A percentile compares a stretch with the other conserved stretches of the same genome.
Conservation (phyloP, 2,329 filamentous ascomycete species). For the Lachnellula subtilissima region DNA sequence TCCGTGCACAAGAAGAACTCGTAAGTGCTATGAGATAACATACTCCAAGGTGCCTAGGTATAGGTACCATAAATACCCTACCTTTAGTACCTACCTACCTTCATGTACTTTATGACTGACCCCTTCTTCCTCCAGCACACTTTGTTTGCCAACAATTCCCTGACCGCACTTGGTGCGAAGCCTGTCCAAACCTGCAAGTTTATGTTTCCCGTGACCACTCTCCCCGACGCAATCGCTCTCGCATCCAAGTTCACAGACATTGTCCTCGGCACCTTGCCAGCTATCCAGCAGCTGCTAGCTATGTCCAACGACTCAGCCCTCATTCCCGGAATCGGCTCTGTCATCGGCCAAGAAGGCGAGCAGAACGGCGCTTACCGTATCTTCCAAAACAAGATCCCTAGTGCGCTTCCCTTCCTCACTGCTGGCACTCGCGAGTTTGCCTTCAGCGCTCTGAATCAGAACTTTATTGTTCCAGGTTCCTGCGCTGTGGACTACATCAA, state of each 20-base stretch:
- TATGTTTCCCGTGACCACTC: constrained; percentile 54
- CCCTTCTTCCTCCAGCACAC: constrained; percentile 44
- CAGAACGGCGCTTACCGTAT: constrained; percentile 66
- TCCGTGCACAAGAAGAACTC: constrained; percentile 78
- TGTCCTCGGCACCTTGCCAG: constrained; percentile 64
- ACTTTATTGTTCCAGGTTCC: constrained; percentile 53
- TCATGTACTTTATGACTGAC: too few species aligned
- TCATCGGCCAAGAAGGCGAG: constrained; percentile 66
- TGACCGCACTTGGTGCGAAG: constrained; percentile 47
- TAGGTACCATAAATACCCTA: too few species aligned
- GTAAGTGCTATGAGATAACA: too few species aligned
- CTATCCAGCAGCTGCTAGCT: constrained; percentile 54
- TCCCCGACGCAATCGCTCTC: constrained; percentile 54
- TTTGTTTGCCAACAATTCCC: constrained; percentile 67
- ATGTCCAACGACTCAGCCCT: constrained; percentile 49
- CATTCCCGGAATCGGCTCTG: constrained; percentile 53
- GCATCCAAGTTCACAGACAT: constrained; percentile 64
- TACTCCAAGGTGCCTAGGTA: too few species aligned
- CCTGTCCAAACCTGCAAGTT: constrained; percentile 61
- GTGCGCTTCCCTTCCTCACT: constrained; percentile 63
- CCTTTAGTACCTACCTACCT: too few species aligned
- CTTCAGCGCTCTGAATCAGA: constrained; percentile 56
- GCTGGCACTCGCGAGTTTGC: constrained; percentile 58
- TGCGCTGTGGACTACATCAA: constrained; percentile 52
- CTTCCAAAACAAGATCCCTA: constrained; percentile 50